A percentile compares a stretch with the other conserved stretches of the same genome.
Conservation (phyloP, 345 rosid genomes). For the Acer campestre region DNA sequence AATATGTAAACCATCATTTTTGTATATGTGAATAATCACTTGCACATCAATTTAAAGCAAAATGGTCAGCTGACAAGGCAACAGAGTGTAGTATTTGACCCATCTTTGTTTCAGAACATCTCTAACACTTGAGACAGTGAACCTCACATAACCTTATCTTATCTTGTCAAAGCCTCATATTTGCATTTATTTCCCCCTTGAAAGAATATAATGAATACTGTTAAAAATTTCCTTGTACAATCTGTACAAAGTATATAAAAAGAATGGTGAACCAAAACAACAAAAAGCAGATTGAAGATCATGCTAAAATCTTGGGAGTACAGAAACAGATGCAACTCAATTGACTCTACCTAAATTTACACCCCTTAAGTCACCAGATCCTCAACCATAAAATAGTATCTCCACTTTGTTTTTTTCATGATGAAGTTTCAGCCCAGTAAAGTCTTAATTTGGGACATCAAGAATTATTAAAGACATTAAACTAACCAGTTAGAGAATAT, state of each 20-base stretch:
- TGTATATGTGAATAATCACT: constrained; percentile 3
- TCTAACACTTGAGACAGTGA: background rate
- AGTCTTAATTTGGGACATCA: background rate
- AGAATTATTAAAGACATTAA: background rate
- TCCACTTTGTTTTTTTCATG: background rate
- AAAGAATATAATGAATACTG: background rate
- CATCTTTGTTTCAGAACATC: background rate
- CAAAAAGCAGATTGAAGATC: background rate
- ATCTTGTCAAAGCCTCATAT: background rate
- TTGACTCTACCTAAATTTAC: background rate
- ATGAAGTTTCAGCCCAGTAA: background rate
- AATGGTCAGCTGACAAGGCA: too few species aligned
- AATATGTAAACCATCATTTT: background rate
- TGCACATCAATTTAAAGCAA: background rate
- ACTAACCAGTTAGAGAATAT: background rate
- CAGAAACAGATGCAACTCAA: background rate
- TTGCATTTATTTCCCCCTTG: background rate
- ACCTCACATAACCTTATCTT: background rate
- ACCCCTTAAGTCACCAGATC: constrained; percentile 6
- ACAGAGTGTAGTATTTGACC: background rate
- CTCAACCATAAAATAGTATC: background rate
- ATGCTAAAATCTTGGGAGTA: background rate
- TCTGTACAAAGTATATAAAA: background rate
- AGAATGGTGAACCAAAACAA: background rate
- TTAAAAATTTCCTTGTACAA: background rate